phyloP scores from a whole-genome alignment of 2,329 filamentous ascomycete genomes.

The Aspergillus felis region DNA sequence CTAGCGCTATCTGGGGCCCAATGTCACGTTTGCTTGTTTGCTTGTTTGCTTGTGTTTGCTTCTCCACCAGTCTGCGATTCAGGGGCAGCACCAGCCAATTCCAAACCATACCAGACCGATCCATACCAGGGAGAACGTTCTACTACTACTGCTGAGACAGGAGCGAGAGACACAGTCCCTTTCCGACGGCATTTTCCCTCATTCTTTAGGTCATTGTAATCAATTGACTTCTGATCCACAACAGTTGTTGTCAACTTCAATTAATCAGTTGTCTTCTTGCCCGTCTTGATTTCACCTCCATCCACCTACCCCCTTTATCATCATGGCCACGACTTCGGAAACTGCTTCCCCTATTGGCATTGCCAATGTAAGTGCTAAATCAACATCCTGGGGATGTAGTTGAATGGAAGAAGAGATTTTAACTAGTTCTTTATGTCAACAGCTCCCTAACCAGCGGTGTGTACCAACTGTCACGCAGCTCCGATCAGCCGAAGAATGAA shows the following conservation, averaged over 20 bases:
- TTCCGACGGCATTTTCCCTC: slow-evolving; percentile 7
- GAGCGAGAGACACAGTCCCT: slow-evolving; percentile 5
- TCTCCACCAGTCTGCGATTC: slow-evolving; percentile 20
- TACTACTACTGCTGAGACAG: slow-evolving; percentile 16
- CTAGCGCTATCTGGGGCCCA: slow-evolving; percentile 29
- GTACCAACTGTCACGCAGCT: slow-evolving; percentile 32
- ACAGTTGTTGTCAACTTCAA: slow-evolving; percentile 2
- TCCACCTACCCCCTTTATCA: slow-evolving; percentile 20
- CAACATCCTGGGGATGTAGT: background rate
- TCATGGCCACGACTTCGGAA: slow-evolving; percentile 56
- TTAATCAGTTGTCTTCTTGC: slow-evolving; percentile 15
- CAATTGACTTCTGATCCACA: background rate
- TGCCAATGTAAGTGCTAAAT: slow-evolving; percentile 59
- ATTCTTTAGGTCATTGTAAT: background rate
- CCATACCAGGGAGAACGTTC: slow-evolving; percentile 1
- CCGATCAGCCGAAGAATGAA: slow-evolving; percentile 24
- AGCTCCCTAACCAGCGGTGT: slow-evolving; percentile 68
- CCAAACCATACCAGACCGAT: background rate
- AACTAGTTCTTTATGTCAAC: slow-evolving; percentile 22
- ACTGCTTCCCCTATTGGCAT: slow-evolving; percentile 67
- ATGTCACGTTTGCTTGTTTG: slow-evolving; percentile 16
- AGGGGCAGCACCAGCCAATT: slow-evolving; percentile 26
- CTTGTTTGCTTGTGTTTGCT: slow-evolving; percentile 12
- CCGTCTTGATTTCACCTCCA: slow-evolving; percentile 10
- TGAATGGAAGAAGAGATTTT: slow-evolving; percentile 22